Conservation (phyloP, 2,329 filamentous ascomycete species). For the Colletotrichum cereale region DNA sequence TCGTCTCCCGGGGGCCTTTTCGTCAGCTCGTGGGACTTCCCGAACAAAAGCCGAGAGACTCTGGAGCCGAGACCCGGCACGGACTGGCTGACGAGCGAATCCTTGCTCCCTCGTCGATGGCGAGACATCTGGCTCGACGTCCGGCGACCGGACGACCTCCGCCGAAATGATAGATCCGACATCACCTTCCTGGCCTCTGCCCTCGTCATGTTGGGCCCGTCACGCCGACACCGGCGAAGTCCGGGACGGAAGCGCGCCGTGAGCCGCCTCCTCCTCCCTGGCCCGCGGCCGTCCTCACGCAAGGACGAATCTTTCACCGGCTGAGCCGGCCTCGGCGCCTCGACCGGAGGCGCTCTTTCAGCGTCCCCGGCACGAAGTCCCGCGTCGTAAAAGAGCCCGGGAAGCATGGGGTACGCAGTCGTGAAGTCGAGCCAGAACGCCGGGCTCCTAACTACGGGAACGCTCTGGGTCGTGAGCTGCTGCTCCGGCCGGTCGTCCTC, state of each 20-base stretch:
- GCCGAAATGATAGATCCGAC: background rate
- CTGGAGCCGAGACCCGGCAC: background rate
- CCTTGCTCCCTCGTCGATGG: too few relatives aligned
- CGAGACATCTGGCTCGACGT: background rate
- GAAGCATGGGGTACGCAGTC: slow-evolving; percentile 14
- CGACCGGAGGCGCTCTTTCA: background rate
- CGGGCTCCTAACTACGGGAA: slow-evolving; percentile 36
- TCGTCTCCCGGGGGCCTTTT: too few relatives aligned
- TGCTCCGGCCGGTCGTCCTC: slow-evolving; percentile 41
- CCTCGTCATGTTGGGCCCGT: slow-evolving; percentile 3
- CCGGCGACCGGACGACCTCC: background rate
- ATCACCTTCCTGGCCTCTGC: background rate
- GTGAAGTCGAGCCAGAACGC: slow-evolving; percentile 45
- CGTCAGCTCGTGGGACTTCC: background rate
- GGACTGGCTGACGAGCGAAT: background rate
- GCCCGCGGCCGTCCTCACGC: too few relatives aligned
- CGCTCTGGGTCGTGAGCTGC: slow-evolving; percentile 27
- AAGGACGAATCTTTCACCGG: too few relatives aligned
- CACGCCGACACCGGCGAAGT: background rate
- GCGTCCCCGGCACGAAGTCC: slow-evolving; percentile 29
- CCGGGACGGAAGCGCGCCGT: too few relatives aligned
- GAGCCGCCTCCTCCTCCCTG: background rate
- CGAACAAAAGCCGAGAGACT: background rate
- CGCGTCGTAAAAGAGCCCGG: slow-evolving; percentile 39
- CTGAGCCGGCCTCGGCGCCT: too few relatives aligned